Evolutionary conservation across 2,329 filamentous ascomycete species (phyloP), one percentile per base, ranked within the genome.

Genomic region (Aspergillus sp.): DNA sequence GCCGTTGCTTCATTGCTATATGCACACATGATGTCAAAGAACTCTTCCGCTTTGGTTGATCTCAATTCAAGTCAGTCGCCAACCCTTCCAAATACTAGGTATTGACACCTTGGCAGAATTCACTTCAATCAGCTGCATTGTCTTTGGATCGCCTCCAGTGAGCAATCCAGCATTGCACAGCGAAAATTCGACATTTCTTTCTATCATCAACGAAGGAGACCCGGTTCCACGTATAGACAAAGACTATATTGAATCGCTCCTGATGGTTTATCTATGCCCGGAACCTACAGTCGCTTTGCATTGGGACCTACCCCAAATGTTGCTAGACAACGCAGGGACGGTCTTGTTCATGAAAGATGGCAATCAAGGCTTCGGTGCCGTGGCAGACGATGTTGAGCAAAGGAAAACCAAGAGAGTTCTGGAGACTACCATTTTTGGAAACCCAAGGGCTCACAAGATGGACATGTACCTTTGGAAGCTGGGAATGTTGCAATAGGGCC

Each of bases 131-230:
- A 92, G 96, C 76, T 96, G 92, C 76, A 81, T 96, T 46, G 93
- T 90, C 0, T 96, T 96, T 68, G 92, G 92, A n/a, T 85, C 91
- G 0, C 92, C 92, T 1, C 92, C 92, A 0, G 82, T 96, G 2
- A 90, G 88, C 22, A 81, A 93, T 0, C 81, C 90, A 1, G 91
- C 92, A 0, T 77, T 96, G 2, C 71, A 81, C 30, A 75, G 80
- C 13, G 75, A 85, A 23, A 76, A 82, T 30, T 92, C 87, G 60
- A 73, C 94, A 4, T 96, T 96, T 73, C 83, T 92, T 56, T 87
- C 85, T 47, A 92, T 96, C 72, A 82, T 93, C 69, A 97, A 96
- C 71, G 92, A 96, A 74, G 92, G 92, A 3, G 93, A 96, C 66
- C 91, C 91, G 0, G 90, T 96, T 0, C 83, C 86, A 0, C 81